phyloP scores from a whole-genome alignment of 2,329 filamentous ascomycete genomes.

The Botryosphaeria dothidea region DNA sequence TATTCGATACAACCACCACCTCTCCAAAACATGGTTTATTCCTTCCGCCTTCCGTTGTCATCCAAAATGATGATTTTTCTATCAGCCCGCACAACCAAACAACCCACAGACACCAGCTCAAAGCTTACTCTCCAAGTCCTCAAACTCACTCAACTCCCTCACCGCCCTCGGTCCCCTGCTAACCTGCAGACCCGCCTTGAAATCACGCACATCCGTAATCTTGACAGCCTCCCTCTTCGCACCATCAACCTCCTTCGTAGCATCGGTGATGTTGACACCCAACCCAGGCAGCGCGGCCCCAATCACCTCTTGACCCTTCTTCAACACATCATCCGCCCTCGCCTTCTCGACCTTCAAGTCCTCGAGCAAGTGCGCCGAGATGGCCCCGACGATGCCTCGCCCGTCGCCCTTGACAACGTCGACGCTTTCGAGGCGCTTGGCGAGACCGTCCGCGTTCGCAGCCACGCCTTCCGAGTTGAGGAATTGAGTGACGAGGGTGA shows the following conservation, averaged over 20 bases:
- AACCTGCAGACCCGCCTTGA: constrained; percentile 73
- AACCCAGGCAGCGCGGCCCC: constrained; percentile 45
- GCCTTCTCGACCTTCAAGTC: constrained; percentile 50
- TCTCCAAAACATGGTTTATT: neutral
- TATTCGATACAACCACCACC: neutral
- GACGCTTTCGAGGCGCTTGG: constrained; percentile 46
- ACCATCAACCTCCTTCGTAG: constrained; percentile 40
- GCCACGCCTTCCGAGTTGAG: constrained; percentile 50
- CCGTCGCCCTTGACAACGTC: constrained; percentile 48
- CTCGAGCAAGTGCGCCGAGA: constrained; percentile 50
- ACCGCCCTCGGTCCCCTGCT: constrained; percentile 73
- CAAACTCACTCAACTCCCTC: constrained; percentile 77
- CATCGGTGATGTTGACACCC: constrained; percentile 39
- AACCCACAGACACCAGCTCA: constrained; percentile 41
- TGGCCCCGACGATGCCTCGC: constrained; percentile 50
- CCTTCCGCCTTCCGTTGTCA: neutral
- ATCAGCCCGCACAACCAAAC: neutral
- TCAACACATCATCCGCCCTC: constrained; percentile 50
- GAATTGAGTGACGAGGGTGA: constrained; percentile 47
- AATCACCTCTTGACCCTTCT: constrained; percentile 52
- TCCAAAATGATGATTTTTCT: neutral
- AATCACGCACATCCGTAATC: constrained; percentile 77
- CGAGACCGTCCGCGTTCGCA: constrained; percentile 44
- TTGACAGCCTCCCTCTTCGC: constrained; percentile 51
- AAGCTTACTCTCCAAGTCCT: constrained; percentile 82